Evolutionary conservation across 1,139 yeast genomes (phyloP), one percentile per base, ranked within the genome.

Genomic region (Yamadazyma buinensis): DNA sequence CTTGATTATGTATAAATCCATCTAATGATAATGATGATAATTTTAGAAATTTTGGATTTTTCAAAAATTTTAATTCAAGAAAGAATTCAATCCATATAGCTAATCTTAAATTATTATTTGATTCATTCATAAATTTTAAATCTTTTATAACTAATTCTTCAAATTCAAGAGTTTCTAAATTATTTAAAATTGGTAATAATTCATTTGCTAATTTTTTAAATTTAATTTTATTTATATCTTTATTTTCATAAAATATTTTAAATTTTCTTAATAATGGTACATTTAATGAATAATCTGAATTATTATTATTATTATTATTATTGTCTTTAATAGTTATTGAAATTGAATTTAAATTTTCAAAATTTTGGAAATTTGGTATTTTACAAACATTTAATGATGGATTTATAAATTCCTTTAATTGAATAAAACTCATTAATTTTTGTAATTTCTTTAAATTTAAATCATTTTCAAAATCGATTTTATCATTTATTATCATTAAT

Each of bases 21-120:
- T 44, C 49, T 3, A 45, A 18, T 1, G 29, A 9, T 2, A 45
- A 28, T 3, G 38, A 27, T 15, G 12, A 23, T n/a, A 23, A 11
- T 1, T 35, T 18, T 3, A 15, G 20, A 10, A 15, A 24, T 15
- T 35, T 34, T 5, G 11, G n/a, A n/a, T 21, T 7, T 2, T 24
- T 23, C 25, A 10, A 5, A 4, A 7, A 28, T 18, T 18, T 10
- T 5, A 44, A 21, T 10, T 10, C 24, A 5, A 28, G 26, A 23
- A 44, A 42, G 19, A 46, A 40, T 4, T 36, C 27, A 11, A 43
- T 23, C 49, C 49, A 46, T 5, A 37, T 26, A 7, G 43, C 38
- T 10, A 27, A 15, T 7, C 34, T 26, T 1, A 25, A 15, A 12
- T 36, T 29, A 10, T 33, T 22, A 28, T 44, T 43, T 29, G 21